Evolutionary conservation across 371 early-diverging fungal species (phyloP).

Genomic region (Syncephalis fuscata): DNA sequence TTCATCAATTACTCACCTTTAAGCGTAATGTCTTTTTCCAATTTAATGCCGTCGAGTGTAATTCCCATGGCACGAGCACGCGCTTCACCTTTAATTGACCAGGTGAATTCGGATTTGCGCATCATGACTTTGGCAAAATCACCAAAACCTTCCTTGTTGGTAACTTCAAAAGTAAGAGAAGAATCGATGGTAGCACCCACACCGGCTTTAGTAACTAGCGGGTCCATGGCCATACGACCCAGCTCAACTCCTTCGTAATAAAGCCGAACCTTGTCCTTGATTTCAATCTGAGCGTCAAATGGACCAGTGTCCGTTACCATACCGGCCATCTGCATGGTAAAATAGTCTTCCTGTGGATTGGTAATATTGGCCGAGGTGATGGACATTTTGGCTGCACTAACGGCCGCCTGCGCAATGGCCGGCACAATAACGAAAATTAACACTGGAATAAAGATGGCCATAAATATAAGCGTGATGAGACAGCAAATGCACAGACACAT

Average conservation of each 20-base stretch:
- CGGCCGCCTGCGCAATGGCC: conserved; percentile 4
- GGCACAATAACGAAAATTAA: conserved; percentile 4
- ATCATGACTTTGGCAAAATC: conserved; percentile 25
- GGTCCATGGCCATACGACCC: conserved; percentile 24
- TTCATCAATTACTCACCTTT: conserved; percentile 11
- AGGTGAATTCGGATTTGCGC: conserved; percentile 22
- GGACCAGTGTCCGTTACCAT: conserved; percentile 27
- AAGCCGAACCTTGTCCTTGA: conserved; percentile 22
- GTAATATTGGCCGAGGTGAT: conserved; percentile 6
- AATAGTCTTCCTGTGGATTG: conserved; percentile 14
- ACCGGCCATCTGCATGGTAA: conserved; percentile 23
- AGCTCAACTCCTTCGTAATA: conserved; percentile 19
- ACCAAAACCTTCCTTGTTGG: conserved; percentile 19
- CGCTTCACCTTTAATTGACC: conserved; percentile 27
- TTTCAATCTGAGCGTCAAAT: conserved; percentile 23
- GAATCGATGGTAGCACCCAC: conserved; percentile 25
- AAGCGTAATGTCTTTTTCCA: conserved; percentile 26
- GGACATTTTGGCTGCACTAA: conserved; percentile 3
- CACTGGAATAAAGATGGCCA: conserved; percentile 1
- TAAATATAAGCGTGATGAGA: neutral
- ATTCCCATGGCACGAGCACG: conserved; percentile 25
- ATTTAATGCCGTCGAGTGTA: conserved; percentile 5
- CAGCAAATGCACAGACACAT: conserved; percentile 3
- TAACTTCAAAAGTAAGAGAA: conserved; percentile 16
- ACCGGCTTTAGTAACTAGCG: conserved; percentile 10